Evolutionary conservation across 257 asterid species (phyloP), one percentile per base, ranked within the genome.

Genomic region (Prunella vulgaris): DNA sequence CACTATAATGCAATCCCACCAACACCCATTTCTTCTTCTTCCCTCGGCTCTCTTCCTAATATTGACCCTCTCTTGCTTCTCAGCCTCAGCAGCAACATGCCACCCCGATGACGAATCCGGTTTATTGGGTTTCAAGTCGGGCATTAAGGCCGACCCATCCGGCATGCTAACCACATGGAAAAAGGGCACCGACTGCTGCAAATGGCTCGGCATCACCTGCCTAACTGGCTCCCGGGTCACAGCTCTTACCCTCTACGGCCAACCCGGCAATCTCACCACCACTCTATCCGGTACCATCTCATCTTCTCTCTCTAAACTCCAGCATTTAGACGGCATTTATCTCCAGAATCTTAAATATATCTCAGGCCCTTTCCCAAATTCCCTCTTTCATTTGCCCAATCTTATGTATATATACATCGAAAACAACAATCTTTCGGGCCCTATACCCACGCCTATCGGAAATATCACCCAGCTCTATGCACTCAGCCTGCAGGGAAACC

Each of bases 131-230:
- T 90, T 90, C 89, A 90, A 88, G 74, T 71, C 86, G 18, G 94
- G 86, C 10, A 90, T 88, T 53, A 76, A 58, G 5, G 37, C 96
- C 62, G 97, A 90, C 84, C 97, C 97, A 0, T 86, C 96, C 0
- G 80, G 85, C 49, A 64, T 77, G 56, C 94, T 90, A 0, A 0
- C 79, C 63, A 64, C 84, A 0, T 90, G 97, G 97, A 88, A 70
- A 28, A 68, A 83, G 13, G 97, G 96, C 70, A 80, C 96, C 0
- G 87, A 88, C 70, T 90, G 97, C 73, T 90, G 96, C 84, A 40
- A 80, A 15, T 90, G 96, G 96, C 2, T 7, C 2, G 89, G 92
- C 24, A 38, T 90, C 40, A 42, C 84, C 5, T 90, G 97, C 82
- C 70, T 5, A 18, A 21, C 33, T 5, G 75, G 63, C 4, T 56